These are phyloP conservation scores for Penicillium vulpinum DNA, from an alignment of 2,329 filamentous ascomycete species.

Conservation along the genomic window DNA sequence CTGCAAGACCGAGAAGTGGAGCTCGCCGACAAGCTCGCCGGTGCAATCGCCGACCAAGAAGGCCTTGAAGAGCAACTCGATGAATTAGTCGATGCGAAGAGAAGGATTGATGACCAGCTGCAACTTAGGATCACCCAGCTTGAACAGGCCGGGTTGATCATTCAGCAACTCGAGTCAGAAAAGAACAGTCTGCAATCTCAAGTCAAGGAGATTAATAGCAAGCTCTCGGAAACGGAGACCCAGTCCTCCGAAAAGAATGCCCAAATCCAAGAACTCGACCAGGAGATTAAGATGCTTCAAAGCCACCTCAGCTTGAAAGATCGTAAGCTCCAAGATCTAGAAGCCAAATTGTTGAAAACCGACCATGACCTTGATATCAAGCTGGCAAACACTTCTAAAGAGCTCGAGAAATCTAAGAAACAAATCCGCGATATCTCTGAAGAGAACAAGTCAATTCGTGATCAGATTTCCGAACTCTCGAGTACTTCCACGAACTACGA, in stretches of 20 bases:
- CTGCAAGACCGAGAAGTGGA: conserved; percentile 88
- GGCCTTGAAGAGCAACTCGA: conserved; percentile 91
- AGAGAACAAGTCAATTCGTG: conserved; percentile 79
- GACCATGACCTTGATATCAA: conserved; percentile 91
- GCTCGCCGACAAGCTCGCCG: conserved; percentile 87
- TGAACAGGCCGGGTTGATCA: conserved; percentile 87
- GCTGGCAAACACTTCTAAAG: conserved; percentile 73
- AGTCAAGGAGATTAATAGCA: conserved; percentile 67
- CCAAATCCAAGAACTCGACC: conserved; percentile 72
- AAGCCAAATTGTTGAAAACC: conserved; percentile 76
- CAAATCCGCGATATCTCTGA: conserved; percentile 74
- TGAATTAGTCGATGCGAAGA: conserved; percentile 82
- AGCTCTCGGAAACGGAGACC: conserved; percentile 69
- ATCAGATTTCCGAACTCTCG: conserved; percentile 83
- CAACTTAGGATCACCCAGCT: conserved; percentile 77
- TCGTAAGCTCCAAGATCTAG: conserved; percentile 82
- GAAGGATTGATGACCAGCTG: conserved; percentile 80
- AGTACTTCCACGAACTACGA: conserved; percentile 93
- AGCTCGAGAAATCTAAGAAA: conserved; percentile 70
- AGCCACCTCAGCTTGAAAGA: conserved; percentile 89
- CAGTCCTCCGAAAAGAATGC: conserved; percentile 71
- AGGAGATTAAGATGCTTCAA: conserved; percentile 86
- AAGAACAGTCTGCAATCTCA: conserved; percentile 72
- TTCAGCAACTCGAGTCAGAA: conserved; percentile 80
- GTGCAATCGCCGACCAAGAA: conserved; percentile 91